Base-by-base conservation (phyloP, 2,329 filamentous ascomycete genomes). In the Byssothecium circinans region DNA sequence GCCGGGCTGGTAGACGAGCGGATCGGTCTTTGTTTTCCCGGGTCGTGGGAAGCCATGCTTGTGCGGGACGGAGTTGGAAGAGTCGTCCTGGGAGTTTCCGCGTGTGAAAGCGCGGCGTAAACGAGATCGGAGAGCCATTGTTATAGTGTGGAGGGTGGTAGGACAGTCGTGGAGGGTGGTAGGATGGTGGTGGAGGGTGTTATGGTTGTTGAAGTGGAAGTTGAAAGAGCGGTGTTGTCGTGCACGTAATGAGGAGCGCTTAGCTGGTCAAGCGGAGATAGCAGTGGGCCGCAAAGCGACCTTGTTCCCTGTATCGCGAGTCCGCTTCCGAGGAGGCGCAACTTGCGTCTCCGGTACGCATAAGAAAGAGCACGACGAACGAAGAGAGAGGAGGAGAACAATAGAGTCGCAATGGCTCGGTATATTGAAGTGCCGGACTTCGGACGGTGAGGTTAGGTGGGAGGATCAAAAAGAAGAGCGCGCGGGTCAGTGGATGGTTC, bases 1-100 rank as follows among this genome's bases (percentile, higher is more conserved):
- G 60, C 75, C 76, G 6, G 76, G 76, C 60, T 75, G 73, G 66
- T 78, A 79, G 54, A 76, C 72, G 49, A 75, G 74, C 58, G 67
- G 71, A 17, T 75, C 70, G 56, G 66, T 72, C 50, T 69, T 64
- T 11, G 64, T 58, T 43, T 55, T 52, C 22, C 36, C n/a, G 20
- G 36, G 36, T 22, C 41, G 29, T 14, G 19, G 41, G 30, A 39
- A 39, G 22, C 8, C 36, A 25, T 39, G 36, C 15, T 34, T 39
- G 47, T 59, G 52, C 34, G 71, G 69, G 22, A 62, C 51, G 27
- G 58, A 43, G 27, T 54, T 53, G 33, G 46, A 50, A 33, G 57
- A 60, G 44, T 65, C 57, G 36, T 61, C 64, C 34, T 56, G 50
- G 41, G 63, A 65, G 20, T 39, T 39, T 39, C 60, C 62, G 56